Evolutionary conservation across 768 basidiomycete genomes (phyloP), one percentile per base, ranked within the genome.

Genomic region (Astraeus odoratus): DNA sequence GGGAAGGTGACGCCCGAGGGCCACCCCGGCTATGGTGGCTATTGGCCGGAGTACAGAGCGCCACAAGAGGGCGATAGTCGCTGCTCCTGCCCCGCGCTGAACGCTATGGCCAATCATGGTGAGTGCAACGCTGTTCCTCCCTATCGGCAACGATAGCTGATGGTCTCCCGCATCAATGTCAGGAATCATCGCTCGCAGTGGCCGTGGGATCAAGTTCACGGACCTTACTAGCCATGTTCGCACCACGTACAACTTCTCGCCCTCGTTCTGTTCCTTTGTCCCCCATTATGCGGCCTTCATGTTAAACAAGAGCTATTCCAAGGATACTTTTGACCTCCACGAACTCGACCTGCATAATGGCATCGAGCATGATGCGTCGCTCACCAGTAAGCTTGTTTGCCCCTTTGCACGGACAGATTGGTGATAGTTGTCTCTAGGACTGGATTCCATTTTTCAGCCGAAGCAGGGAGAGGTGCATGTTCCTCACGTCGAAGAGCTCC

Each of bases 41-140:
- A 72, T 41, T 89, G 86, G 86, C 84, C 86, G 0, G 77, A 81
- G 54, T 87, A 73, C 55, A 63, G 70, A 1, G 61, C 80, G 2
- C 74, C 83, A 8, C 63, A 60, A 46, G 71, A 78, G 8, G 77
- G 75, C 1, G 86, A 88, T 52, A 86, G 85, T 54, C 70, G 87
- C 2, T 76, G 77, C 49, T 76, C 80, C 1, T 89, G 86, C 51
- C 86, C 86, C 1, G 85, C 76, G 10, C 59, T 90, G 47, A 90
- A 91, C 52, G 81, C 84, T 0, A 69, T 91, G 76, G 85, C 87
- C 6, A 90, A 90, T 58, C 87, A 90, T 49, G 88, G 87, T 87
- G 31, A n/a, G 54, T 38, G 49, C 10, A 9, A 5, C 9, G 15
- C 27, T 40, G 19, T 3, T 34, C 23, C 27, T 3, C 7, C 4